A percentile compares a stretch with the other conserved stretches of the same genome.
phyloP scores from a whole-genome alignment of 202 grass and related monocot species.

The Brachypodium distachyon region DNA sequence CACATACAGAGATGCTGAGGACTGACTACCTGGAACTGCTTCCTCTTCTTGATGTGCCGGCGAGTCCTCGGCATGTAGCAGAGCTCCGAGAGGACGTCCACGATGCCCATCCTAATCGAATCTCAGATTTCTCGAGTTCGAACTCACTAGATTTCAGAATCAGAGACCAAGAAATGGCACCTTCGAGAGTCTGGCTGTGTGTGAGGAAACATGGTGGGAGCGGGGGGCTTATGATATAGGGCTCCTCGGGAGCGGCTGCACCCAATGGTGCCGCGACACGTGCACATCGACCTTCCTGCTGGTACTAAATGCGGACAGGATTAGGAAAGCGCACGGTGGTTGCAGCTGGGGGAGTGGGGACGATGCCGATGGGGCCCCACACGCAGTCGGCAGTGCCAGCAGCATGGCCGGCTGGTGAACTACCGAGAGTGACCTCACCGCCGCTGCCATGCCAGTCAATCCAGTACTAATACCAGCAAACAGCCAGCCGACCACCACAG shows the following conservation, averaged over 20 bases:
- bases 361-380: too few species aligned
- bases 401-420: neutral
- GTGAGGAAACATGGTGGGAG: neutral
- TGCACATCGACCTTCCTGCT: neutral
- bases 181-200: neutral
- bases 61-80: constrained; percentile 28
- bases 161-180: neutral
- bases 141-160: neutral
- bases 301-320: neutral
- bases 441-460: neutral
- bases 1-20: too few species aligned
- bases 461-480: neutral
- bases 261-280: neutral
- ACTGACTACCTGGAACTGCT: constrained; percentile 52
- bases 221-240: neutral
- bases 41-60: constrained; percentile 37
- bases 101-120: constrained; percentile 22
- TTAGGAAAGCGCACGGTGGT: neutral
- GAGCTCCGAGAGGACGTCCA: constrained; percentile 41
- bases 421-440: neutral
- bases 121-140: neutral
- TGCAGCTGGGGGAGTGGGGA: neutral
- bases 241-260: neutral
- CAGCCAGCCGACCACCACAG: too few species aligned
- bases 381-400: neutral